Base-by-base conservation (phyloP, 192 early-diverging fungal species). In the Podila epigama region DNA sequence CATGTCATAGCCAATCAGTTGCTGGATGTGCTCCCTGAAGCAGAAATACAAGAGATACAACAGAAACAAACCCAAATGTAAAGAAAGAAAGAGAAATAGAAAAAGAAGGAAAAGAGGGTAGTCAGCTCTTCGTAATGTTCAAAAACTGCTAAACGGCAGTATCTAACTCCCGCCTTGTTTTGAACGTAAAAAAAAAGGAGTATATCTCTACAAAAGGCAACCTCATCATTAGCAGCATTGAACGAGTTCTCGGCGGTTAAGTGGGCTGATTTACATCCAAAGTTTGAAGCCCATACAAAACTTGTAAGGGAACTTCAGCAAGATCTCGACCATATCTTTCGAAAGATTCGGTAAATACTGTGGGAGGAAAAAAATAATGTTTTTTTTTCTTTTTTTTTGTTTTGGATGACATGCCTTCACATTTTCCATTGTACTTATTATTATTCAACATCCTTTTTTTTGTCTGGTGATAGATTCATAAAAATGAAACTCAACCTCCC, bases 291-390 rank as follows among this genome's bases (percentile, higher is more conserved):
- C 1, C 84, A 90, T 51, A 85, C 84, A 35, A 80, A 77, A 25
- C 70, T 88, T 60, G 67, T 90, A 31, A 82, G 81, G 58, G 81
- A 86, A 51, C 81, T 90, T 16, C 86, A 87, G 57, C 42, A 63
- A 1, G 89, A 90, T 69, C 56, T 90, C 13, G 85, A 90, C 42
- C 67, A 58, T 33, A 85, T 89, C 8, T 90, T 89, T 68, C 78
- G 65, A 36, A 84, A 86, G 54, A 71, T 90, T 44, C 61, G 85
- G 83, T 88, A 81, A 20, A 20, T 36, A n/a, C 33, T n/a, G n/a
- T 0, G 42, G 18, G 4, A 20, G n/a, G n/a, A 42, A 42, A 42
- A 42, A 42, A 42, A 42, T 16, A 3, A 29, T 25, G 29, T 11
- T 15, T n/a, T 58, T 5, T 58, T n/a, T 0, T 28, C 6, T 51